Evolutionary conservation across 805 yeast species (phyloP), one percentile per base, ranked within the genome.

Genomic region (Wickerhamiella alocasiicola): DNA sequence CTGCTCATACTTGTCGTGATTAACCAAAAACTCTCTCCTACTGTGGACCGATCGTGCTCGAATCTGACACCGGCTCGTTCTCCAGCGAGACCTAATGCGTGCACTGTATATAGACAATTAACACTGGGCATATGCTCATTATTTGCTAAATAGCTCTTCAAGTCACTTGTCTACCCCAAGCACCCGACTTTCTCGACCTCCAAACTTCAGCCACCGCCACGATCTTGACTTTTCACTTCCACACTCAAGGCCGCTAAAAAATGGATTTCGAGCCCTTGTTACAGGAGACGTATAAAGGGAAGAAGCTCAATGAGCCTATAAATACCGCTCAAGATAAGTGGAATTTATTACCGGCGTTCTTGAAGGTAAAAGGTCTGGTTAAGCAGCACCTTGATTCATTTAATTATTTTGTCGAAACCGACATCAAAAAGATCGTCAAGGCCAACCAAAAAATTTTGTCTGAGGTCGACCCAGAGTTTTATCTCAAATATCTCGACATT

Each of bases 321-420:
- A 75, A 75, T 51, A 84, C 95, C 0, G 91, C 94, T 9, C 83
- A 83, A 52, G 99, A 91, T 61, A 91, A 91, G 59, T 91, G 99
- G 99, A 81, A 91, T 52, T 67, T 91, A 35, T 64, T 91, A 30
- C 99, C 99, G 0, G 98, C 98, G 0, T 91, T 91, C 56, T 65
- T 91, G 47, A 84, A 85, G 55, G 95, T 91, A 33, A 91, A 91
- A 59, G 98, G 98, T 41, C 65, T 91, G 39, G 97, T 91, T 34
- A 91, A 91, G 55, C 98, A 91, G 65, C 98, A 91, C 66, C 67
- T 91, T 55, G 98, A 91, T 57, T 91, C 98, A n/a, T 91, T 84
- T 69, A 88, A 91, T 57, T 91, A 83, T 63, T 91, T 91, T 59
- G 94, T 91, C 15, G 96, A 91, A 54, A 77, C 74, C 5, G 99